Evolutionary conservation across 768 basidiomycete genomes (phyloP).

Genomic region (Sistotremastrum suecicum): DNA sequence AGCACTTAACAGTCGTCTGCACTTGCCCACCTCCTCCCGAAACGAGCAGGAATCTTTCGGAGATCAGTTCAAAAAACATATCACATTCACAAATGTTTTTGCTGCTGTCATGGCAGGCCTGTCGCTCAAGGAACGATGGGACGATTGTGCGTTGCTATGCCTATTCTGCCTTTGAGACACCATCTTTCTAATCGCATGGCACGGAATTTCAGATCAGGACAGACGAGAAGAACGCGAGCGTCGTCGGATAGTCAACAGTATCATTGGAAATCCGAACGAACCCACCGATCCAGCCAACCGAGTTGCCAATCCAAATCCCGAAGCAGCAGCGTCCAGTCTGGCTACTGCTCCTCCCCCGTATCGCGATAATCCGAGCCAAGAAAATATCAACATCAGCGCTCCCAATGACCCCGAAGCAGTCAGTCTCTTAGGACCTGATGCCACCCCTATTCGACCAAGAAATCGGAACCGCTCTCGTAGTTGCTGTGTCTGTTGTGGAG

Average conservation of each 20-base stretch:
- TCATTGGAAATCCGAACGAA: background rate
- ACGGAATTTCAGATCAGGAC: background rate
- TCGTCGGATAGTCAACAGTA: background rate
- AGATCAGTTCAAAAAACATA: background rate
- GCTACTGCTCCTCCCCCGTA: conserved; percentile 20
- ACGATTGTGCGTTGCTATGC: conserved; percentile 25
- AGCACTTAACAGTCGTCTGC: no score
- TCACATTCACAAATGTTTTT: conserved; percentile 29
- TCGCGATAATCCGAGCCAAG: conserved; percentile 17
- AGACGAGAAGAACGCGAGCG: background rate
- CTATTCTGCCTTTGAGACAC: background rate
- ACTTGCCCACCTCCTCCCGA: no score
- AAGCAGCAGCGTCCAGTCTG: conserved; percentile 12
- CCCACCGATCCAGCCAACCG: conserved; percentile 23
- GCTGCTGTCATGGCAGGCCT: conserved; percentile 30
- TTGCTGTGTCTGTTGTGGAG: conserved; percentile 39
- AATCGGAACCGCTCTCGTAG: conserved; percentile 17
- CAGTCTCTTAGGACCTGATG: conserved; percentile 11
- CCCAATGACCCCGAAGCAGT: conserved; percentile 8
- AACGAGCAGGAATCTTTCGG: no score
- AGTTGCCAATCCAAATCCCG: conserved; percentile 20
- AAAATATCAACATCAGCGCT: conserved; percentile 20
- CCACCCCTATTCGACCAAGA: conserved; percentile 15
- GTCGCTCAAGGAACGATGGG: conserved; percentile 31
- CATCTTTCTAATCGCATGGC: background rate